Conservation (phyloP, 345 rosid genomes). For the Punica granatum region DNA sequence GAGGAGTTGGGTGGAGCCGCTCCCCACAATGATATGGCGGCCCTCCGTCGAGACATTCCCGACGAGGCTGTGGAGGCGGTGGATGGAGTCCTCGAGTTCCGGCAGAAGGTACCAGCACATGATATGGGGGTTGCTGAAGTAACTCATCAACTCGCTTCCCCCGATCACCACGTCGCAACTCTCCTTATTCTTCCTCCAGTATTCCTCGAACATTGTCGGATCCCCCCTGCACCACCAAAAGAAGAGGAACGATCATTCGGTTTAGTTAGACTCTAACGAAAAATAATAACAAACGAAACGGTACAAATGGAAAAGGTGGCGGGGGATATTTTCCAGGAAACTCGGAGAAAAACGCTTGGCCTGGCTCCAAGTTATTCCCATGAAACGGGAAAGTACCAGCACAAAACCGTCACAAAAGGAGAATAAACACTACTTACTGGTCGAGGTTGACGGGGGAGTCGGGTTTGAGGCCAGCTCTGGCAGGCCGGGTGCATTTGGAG, state of each 20-base stretch:
- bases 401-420: neutral
- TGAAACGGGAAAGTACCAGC: neutral
- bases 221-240: constrained; percentile 50
- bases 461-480: constrained; percentile 1
- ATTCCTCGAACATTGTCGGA: constrained; percentile 68
- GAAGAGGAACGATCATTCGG: too few species aligned
- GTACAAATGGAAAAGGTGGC: neutral
- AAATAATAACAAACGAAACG: too few species aligned
- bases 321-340: too few species aligned
- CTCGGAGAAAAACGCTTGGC: too few species aligned
- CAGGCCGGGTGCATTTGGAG: neutral
- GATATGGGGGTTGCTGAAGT: constrained; percentile 46
- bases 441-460: constrained; percentile 33
- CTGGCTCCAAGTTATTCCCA: too few species aligned
- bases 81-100: constrained; percentile 50
- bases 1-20: constrained; percentile 77
- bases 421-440: constrained; percentile 16
- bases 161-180: constrained; percentile 52
- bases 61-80: constrained; percentile 44
- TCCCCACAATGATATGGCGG: constrained; percentile 59
- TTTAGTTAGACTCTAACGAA: too few species aligned
- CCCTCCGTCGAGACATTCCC: constrained; percentile 59
- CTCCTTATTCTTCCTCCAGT: constrained; percentile 62
- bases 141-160: constrained; percentile 75
- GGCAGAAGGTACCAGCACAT: constrained; percentile 81